phyloP scores from a whole-genome alignment of 2,329 filamentous ascomycete species.

The Allantophomopsis cytisporea region DNA sequence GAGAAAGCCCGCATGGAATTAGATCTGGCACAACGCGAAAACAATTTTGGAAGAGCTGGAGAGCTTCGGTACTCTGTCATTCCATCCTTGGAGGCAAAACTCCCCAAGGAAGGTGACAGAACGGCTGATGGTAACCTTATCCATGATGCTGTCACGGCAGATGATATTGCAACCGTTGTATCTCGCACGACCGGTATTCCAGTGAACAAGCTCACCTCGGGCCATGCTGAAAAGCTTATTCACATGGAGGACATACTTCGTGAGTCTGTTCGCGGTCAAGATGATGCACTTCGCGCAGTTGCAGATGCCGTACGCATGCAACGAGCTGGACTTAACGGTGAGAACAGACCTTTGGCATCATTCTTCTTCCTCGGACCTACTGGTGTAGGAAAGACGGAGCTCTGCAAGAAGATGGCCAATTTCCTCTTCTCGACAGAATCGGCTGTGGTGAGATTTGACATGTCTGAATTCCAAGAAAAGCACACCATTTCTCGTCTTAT shows the following conservation, averaged over 20 bases:
- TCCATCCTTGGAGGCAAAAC: slow-evolving; percentile 62
- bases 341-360: slow-evolving; percentile 81
- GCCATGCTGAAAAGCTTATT: slow-evolving; percentile 87
- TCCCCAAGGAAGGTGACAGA: slow-evolving; percentile 56
- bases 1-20: slow-evolving; percentile 77
- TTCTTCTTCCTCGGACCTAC: slow-evolving; percentile 98
- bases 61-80: slow-evolving; percentile 85
- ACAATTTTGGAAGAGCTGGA: slow-evolving; percentile 81
- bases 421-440: slow-evolving; percentile 90
- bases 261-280: slow-evolving; percentile 78
- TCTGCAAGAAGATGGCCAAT: slow-evolving; percentile 88
- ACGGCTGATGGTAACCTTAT: slow-evolving; percentile 43
- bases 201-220: slow-evolving; percentile 80
- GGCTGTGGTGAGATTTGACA: slow-evolving; percentile 89
- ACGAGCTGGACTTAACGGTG: slow-evolving; percentile 78
- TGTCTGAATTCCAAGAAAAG: slow-evolving; percentile 96
- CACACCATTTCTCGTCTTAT: slow-evolving; percentile 91
- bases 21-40: slow-evolving; percentile 74
- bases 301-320: slow-evolving; percentile 91
- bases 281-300: slow-evolving; percentile 83
- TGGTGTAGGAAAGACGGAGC: slow-evolving; percentile 91
- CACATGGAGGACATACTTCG: slow-evolving; percentile 88
- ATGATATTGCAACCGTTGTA: slow-evolving; percentile 89
- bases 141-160: slow-evolving; percentile 87
- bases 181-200: slow-evolving; percentile 88